Evolutionary conservation across 306 rosid species (phyloP).

Genomic region (Pueraria montana): DNA sequence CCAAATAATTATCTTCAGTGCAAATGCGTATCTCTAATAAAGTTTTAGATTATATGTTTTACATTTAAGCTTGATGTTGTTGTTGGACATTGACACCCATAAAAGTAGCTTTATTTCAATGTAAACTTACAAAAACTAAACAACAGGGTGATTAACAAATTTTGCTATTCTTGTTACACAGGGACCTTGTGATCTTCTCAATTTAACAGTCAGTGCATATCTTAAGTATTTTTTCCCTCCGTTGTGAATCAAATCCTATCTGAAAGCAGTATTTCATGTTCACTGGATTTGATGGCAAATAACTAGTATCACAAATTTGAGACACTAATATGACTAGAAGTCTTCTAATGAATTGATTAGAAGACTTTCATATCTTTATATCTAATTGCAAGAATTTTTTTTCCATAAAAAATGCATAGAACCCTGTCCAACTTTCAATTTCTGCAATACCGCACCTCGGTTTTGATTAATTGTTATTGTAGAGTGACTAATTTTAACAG

Average conservation of each 20-base stretch:
- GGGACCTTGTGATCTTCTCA: conserved; percentile 23
- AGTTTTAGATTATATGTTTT: conserved; percentile 17
- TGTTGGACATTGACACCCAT: neutral
- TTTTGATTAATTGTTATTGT: neutral
- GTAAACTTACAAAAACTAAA: conserved; percentile 21
- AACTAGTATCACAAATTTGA: neutral
- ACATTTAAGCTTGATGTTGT: neutral
- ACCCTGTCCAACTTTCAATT: neutral
- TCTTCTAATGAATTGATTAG: conserved; percentile 3
- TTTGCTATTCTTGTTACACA: neutral
- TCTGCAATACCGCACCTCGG: neutral
- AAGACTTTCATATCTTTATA: conserved; percentile 1
- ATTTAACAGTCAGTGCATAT: neutral
- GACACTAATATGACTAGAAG: neutral
- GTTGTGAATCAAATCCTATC: neutral
- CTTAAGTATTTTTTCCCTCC: conserved; percentile 7
- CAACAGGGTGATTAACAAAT: neutral
- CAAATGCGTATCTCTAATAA: conserved; percentile 5
- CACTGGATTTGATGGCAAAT: conserved; percentile 27
- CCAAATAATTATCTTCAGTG: conserved; percentile 19
- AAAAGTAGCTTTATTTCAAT: conserved; percentile 20
- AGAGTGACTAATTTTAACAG: conserved; percentile 6
- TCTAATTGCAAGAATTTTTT: neutral
- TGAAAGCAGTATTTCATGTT: conserved; percentile 26
- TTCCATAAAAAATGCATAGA: neutral